Percentiles rank a stretch among this genome's conserved stretches.
These are phyloP conservation scores for Pulveroboletus sp. DNA, from an alignment of 768 basidiomycete genomes.

Conservation along the genomic window DNA sequence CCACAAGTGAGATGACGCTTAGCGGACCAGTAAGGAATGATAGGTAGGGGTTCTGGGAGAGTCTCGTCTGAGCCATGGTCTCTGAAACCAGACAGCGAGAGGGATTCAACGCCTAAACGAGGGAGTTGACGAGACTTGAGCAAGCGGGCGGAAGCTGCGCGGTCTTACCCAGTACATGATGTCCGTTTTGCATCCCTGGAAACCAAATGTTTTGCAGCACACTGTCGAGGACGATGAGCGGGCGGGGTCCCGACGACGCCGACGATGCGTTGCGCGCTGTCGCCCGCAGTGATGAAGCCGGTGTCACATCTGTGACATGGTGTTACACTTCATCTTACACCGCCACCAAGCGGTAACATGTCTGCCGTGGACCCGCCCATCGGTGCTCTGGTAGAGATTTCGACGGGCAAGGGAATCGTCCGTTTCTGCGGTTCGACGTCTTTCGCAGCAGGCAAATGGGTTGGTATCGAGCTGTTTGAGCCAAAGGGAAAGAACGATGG, in stretches of 20 bases:
- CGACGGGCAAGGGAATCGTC: slow-evolving; percentile 80
- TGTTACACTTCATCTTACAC: slow-evolving; percentile 6
- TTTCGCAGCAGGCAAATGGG: slow-evolving; percentile 90
- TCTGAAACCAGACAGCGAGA: slow-evolving; percentile 14
- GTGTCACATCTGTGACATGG: slow-evolving; percentile 9
- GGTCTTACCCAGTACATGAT: slow-evolving; percentile 20
- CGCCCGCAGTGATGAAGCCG: slow-evolving; percentile 5
- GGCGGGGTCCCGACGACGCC: slow-evolving; percentile 1
- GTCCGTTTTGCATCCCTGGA: slow-evolving; percentile 34
- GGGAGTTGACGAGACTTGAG: slow-evolving; percentile 2
- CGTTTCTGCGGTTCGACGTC: slow-evolving; percentile 82
- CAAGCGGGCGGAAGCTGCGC: background rate
- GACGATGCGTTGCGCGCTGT: slow-evolving; percentile 6
- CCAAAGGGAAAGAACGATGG: slow-evolving; percentile 96
- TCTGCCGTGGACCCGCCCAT: slow-evolving; percentile 45
- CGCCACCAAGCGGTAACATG: slow-evolving; percentile 32
- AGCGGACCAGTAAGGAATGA: slow-evolving; percentile 80
- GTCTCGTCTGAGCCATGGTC: slow-evolving; percentile 46
- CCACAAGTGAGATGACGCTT: slow-evolving; percentile 91
- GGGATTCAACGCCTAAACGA: slow-evolving; percentile 18
- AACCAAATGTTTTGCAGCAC: background rate
- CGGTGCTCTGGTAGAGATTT: slow-evolving; percentile 76
- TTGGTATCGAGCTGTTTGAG: slow-evolving; percentile 86
- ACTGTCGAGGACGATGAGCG: slow-evolving; percentile 2
- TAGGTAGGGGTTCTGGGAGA: slow-evolving; percentile 47